These are phyloP conservation scores for Plasmodium blacklocki DNA, from an alignment of 169 alveolate genomes.

Conservation along the genomic window DNA sequence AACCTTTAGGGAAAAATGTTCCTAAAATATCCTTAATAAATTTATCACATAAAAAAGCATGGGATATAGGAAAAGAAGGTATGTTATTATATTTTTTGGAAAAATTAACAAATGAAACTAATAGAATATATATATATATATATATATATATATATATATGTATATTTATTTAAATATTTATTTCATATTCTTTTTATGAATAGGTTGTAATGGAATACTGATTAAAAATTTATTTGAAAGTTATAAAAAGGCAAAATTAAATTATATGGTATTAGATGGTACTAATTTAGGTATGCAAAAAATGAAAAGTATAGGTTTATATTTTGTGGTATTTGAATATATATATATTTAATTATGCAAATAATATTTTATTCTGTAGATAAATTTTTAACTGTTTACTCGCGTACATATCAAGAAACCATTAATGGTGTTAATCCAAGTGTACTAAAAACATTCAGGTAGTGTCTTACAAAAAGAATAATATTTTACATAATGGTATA, in stretches of 20 bases:
- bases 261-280: slow-evolving; percentile 67
- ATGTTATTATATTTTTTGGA: neutral
- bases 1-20: slow-evolving; percentile 55
- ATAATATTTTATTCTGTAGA: slow-evolving; percentile 19
- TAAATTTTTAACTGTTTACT: slow-evolving; percentile 52
- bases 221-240: slow-evolving; percentile 53
- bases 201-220: slow-evolving; percentile 72
- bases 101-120: neutral
- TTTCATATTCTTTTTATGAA: slow-evolving; percentile 6
- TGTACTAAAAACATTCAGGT: slow-evolving; percentile 62
- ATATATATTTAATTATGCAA: neutral
- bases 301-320: neutral
- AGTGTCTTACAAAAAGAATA: slow-evolving; percentile 1
- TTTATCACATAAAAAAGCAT: slow-evolving; percentile 57
- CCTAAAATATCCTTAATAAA: slow-evolving; percentile 54
- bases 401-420: slow-evolving; percentile 64
- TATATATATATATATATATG: slow-evolving; percentile 1
- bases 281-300: slow-evolving; percentile 66
- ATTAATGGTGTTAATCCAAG: slow-evolving; percentile 56
- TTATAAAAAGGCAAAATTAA: slow-evolving; percentile 43
- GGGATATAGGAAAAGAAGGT: slow-evolving; percentile 77
- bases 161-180: neutral
- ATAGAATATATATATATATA: too few relatives aligned
- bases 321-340: neutral
- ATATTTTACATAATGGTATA: neutral